Conservation (phyloP, 2,329 filamentous ascomycete species). For the Cercospora janseana region DNA sequence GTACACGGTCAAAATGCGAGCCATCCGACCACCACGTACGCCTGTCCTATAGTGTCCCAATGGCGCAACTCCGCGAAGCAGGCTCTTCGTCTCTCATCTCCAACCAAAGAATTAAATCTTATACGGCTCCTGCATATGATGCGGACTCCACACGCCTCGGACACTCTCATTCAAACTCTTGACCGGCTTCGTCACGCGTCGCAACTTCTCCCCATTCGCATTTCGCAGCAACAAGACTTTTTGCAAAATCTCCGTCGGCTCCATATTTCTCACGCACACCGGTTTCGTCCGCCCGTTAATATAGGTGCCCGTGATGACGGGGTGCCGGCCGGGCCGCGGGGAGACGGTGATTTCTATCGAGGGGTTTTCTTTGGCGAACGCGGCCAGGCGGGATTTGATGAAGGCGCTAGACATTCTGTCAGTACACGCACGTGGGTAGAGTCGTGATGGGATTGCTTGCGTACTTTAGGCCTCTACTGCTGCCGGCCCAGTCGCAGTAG, state of each 20-base stretch:
- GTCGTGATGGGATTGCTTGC: not conserved
- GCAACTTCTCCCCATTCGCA: constrained; percentile 72
- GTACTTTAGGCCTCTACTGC: constrained; percentile 93
- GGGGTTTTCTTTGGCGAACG: constrained; percentile 78
- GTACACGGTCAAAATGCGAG: too few species aligned
- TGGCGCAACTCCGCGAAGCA: too few species aligned
- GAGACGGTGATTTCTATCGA: constrained; percentile 90
- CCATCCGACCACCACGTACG: too few species aligned
- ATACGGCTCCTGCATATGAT: constrained; percentile 55
- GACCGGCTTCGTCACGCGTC: constrained; percentile 58
- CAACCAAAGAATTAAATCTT: constrained; percentile 41
- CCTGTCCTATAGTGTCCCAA: not conserved
- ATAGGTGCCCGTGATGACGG: constrained; percentile 83
- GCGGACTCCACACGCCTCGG: constrained; percentile 64
- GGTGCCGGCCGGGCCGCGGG: constrained; percentile 84
- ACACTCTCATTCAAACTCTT: constrained; percentile 63
- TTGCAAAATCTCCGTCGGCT: constrained; percentile 73
- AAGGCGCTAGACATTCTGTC: constrained; percentile 61
- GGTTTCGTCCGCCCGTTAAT: constrained; percentile 86
- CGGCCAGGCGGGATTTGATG: constrained; percentile 70
- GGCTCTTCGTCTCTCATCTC: too few species aligned
- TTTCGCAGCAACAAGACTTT: constrained; percentile 74
- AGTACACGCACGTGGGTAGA: not conserved
- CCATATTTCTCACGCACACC: constrained; percentile 84
- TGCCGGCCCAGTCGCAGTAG: constrained; percentile 95